Conservation (phyloP, 768 basidiomycete genomes). For the Collybiopsis luxurians region DNA sequence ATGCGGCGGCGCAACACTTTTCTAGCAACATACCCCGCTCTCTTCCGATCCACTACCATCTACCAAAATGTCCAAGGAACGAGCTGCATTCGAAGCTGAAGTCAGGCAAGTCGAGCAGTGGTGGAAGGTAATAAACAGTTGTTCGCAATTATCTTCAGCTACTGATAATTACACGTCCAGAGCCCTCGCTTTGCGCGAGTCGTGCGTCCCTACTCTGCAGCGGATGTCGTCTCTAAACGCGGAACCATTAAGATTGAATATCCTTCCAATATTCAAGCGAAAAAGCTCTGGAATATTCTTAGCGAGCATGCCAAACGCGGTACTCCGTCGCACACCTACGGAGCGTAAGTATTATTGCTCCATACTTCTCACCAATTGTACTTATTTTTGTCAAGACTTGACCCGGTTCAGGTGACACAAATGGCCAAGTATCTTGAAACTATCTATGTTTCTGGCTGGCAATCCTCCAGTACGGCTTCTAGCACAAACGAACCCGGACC, state of each 20-base stretch:
- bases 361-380: neutral
- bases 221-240: slow-evolving; percentile 90
- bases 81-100: slow-evolving; percentile 71
- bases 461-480: slow-evolving; percentile 90
- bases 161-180: slow-evolving; percentile 36
- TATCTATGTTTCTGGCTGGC: slow-evolving; percentile 97
- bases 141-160: neutral
- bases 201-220: slow-evolving; percentile 90
- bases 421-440: slow-evolving; percentile 99
- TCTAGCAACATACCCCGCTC: slow-evolving; percentile 9
- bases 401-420: slow-evolving; percentile 96
- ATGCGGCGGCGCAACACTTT: slow-evolving; percentile 13
- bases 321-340: slow-evolving; percentile 93
- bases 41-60: slow-evolving; percentile 16
- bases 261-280: slow-evolving; percentile 79
- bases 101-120: slow-evolving; percentile 85
- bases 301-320: slow-evolving; percentile 72
- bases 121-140: slow-evolving; percentile 69
- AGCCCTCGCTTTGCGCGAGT: slow-evolving; percentile 82
- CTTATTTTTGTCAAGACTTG: slow-evolving; percentile 58
- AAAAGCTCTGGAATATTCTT: slow-evolving; percentile 82
- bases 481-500: slow-evolving; percentile 96
- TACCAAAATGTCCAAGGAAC: slow-evolving; percentile 59
- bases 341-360: slow-evolving; percentile 75
- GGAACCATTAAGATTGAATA: slow-evolving; percentile 85